phyloP scores from a whole-genome alignment of 2,329 filamentous ascomycete genomes.

The Trichophyton benhamiae region DNA sequence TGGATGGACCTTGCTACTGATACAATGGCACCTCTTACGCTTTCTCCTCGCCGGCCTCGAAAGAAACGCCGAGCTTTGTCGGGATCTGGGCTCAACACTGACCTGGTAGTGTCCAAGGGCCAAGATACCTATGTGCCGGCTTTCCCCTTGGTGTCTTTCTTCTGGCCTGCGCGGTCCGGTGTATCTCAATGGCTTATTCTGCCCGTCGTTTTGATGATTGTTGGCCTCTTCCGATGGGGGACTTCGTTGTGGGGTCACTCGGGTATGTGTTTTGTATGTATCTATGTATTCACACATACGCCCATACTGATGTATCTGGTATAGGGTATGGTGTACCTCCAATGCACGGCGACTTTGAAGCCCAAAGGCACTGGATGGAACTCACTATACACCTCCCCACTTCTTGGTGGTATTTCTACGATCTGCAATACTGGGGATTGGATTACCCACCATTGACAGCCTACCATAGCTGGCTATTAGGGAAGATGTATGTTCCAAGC shows the following conservation, averaged over 20 bases:
- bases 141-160: constrained; percentile 84
- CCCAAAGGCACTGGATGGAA: constrained; percentile 98
- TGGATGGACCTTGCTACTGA: background rate
- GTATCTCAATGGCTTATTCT: constrained; percentile 89
- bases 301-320: constrained; percentile 4
- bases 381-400: constrained; percentile 78
- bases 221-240: constrained; percentile 87
- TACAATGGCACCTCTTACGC: constrained; percentile 13
- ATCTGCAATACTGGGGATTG: constrained; percentile 92
- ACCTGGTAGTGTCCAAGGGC: constrained; percentile 18
- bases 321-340: constrained; percentile 67
- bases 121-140: constrained; percentile 48
- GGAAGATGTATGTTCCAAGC: constrained; percentile 50
- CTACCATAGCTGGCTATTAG: constrained; percentile 94
- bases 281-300: background rate
- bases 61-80: constrained; percentile 33
- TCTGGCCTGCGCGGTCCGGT: constrained; percentile 73
- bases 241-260: constrained; percentile 92
- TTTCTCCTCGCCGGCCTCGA: constrained; percentile 30
- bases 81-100: constrained; percentile 27
- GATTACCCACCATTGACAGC: constrained; percentile 96
- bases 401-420: constrained; percentile 96
- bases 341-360: constrained; percentile 95
- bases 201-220: constrained; percentile 75
- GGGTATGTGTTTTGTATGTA: constrained; percentile 41